Evolutionary conservation across 306 rosid genomes (phyloP).

Genomic region (Trichosanthes truncata): DNA sequence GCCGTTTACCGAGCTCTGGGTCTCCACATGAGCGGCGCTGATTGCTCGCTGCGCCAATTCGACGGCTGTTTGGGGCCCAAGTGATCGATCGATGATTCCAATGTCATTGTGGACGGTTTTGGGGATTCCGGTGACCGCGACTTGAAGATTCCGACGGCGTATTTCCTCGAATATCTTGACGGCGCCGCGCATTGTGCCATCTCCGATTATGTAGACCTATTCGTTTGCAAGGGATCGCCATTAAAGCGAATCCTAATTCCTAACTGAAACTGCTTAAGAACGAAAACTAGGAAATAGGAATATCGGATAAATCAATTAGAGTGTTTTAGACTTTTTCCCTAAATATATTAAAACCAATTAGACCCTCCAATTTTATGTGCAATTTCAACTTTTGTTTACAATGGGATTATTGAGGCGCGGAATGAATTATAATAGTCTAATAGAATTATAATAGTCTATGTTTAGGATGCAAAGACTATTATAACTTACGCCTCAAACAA

Average conservation of each 20-base stretch:
- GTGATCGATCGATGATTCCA: constrained; percentile 74
- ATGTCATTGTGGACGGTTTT: constrained; percentile 88
- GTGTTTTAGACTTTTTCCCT: too few relatives aligned
- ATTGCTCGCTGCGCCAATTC: constrained; percentile 89
- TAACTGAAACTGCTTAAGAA: not conserved
- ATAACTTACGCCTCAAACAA: too few relatives aligned
- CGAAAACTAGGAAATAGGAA: not conserved
- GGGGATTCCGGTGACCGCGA: constrained; percentile 63
- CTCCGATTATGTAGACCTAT: constrained; percentile 76
- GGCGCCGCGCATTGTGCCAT: constrained; percentile 83
- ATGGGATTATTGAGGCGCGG: too few relatives aligned
- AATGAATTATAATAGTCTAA: too few relatives aligned
- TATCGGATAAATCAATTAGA: too few relatives aligned
- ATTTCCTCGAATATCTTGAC: constrained; percentile 64
- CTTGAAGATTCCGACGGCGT: constrained; percentile 32
- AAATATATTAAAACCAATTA: too few relatives aligned
- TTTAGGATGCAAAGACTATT: too few relatives aligned
- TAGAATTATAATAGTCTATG: too few relatives aligned
- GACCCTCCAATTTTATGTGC: too few relatives aligned
- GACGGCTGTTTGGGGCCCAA: constrained; percentile 83
- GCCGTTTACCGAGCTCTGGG: constrained; percentile 77
- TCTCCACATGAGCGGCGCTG: constrained; percentile 69
- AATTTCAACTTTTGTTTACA: too few relatives aligned
- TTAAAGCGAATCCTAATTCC: not conserved
- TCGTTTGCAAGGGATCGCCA: not conserved